These are phyloP conservation scores for Angomonas ambiguus DNA, from an alignment of 208 protist genomes.

Conservation along the genomic window DNA sequence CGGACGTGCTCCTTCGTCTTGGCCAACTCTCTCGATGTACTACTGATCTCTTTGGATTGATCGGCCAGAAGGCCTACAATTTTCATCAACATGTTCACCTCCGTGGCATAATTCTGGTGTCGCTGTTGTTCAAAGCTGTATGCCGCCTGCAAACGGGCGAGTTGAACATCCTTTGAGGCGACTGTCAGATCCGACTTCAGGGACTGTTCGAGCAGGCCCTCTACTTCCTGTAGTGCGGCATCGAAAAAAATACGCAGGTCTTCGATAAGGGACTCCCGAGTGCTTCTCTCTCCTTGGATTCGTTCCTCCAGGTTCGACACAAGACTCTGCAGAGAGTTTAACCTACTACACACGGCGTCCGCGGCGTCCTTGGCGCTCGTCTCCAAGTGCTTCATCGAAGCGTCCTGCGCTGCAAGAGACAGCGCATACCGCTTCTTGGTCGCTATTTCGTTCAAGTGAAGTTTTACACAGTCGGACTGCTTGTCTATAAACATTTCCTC, in stretches of 20 bases:
- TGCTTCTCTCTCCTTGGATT: slow-evolving; percentile 1
- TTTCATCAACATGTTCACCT: slow-evolving; percentile 57
- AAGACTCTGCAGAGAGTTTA: slow-evolving; percentile 6
- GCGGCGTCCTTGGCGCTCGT: slow-evolving; percentile 6
- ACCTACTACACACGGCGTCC: neutral
- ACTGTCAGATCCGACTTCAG: slow-evolving; percentile 40
- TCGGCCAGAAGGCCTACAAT: slow-evolving; percentile 59
- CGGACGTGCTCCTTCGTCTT: slow-evolving; percentile 56
- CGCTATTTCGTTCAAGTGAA: neutral
- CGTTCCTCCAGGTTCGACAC: slow-evolving; percentile 21
- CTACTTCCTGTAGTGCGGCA: slow-evolving; percentile 23
- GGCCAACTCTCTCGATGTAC: slow-evolving; percentile 26
- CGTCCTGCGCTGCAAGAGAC: neutral
- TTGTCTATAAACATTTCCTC: neutral
- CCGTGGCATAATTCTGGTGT: slow-evolving; percentile 33
- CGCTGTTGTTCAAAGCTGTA: slow-evolving; percentile 38
- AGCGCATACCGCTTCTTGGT: neutral
- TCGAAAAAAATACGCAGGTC: slow-evolving; percentile 35
- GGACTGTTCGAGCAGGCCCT: slow-evolving; percentile 21
- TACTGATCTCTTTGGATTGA: slow-evolving; percentile 35
- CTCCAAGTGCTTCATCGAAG: neutral
- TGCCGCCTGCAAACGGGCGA: slow-evolving; percentile 47
- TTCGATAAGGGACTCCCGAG: slow-evolving; percentile 30
- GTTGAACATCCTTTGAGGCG: slow-evolving; percentile 31
- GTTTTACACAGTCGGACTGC: neutral